Conservation (phyloP, 1,284 basidiomycete genomes). For the Stereum hirsutum region DNA sequence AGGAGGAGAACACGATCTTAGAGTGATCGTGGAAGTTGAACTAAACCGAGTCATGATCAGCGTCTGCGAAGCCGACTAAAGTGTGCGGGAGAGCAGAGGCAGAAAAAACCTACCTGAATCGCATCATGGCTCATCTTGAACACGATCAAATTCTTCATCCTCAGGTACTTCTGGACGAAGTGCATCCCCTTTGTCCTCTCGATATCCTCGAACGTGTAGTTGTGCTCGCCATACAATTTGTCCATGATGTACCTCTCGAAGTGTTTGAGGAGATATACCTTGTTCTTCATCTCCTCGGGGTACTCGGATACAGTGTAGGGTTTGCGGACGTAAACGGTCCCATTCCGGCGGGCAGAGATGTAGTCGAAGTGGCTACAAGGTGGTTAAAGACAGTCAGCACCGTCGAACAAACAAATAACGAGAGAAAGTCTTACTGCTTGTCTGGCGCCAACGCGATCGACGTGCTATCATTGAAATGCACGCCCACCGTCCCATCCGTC, state of each 20-base stretch:
- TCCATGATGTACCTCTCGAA: slow-evolving; percentile 93
- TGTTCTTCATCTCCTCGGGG: slow-evolving; percentile 75
- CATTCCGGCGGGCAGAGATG: slow-evolving; percentile 55
- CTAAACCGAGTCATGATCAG: not conserved
- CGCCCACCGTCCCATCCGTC: slow-evolving; percentile 89
- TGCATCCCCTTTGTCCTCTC: slow-evolving; percentile 76
- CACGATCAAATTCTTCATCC: slow-evolving; percentile 95
- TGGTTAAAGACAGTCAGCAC: slow-evolving; percentile 4
- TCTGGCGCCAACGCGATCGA: slow-evolving; percentile 78
- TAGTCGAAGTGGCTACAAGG: slow-evolving; percentile 74
- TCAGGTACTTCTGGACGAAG: slow-evolving; percentile 91
- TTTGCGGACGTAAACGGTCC: slow-evolving; percentile 62
- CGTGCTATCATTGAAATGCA: slow-evolving; percentile 95
- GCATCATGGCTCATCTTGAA: slow-evolving; percentile 94
- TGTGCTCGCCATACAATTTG: slow-evolving; percentile 71
- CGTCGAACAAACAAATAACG: too few relatives aligned
- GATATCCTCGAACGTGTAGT: slow-evolving; percentile 71
- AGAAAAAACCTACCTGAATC: slow-evolving; percentile 57
- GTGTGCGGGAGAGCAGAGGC: not conserved
- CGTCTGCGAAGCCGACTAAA: not conserved
- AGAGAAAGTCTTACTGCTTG: slow-evolving; percentile 53
- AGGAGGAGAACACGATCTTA: slow-evolving; percentile 82
- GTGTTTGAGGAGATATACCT: slow-evolving; percentile 86
- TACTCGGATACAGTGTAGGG: slow-evolving; percentile 53
- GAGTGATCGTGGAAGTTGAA: slow-evolving; percentile 27